A percentile compares a stretch with the other conserved stretches of the same genome.
Evolutionary conservation across 768 basidiomycete species (phyloP).

Genomic region (Tricholoma saponaceum): DNA sequence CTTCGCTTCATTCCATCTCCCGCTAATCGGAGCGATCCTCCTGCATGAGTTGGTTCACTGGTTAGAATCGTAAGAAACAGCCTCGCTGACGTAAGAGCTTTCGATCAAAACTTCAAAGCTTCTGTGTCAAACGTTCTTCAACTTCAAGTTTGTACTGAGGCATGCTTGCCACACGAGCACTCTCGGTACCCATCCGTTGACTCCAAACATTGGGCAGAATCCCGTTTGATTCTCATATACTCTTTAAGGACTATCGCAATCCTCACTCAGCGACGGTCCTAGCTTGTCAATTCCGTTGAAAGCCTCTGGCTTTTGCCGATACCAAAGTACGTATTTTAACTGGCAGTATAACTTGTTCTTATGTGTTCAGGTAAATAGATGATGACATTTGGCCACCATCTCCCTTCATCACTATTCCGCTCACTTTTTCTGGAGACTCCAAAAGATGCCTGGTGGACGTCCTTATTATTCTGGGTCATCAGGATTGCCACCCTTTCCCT

Average conservation of each 20-base stretch:
- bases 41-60: too few species aligned
- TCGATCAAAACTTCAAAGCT: too few species aligned
- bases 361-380: not conserved
- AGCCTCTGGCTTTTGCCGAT: not conserved
- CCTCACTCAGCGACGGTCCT: not conserved
- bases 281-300: not conserved
- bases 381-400: not conserved
- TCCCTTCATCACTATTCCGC: conserved; percentile 12
- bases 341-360: not conserved
- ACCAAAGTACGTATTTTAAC: not conserved
- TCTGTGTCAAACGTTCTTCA: too few species aligned
- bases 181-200: not conserved
- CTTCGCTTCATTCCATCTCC: too few species aligned
- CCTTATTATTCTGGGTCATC: conserved; percentile 44
- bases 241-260: not conserved
- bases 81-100: too few species aligned
- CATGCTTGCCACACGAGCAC: not conserved
- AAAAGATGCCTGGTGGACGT: conserved; percentile 32
- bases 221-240: not conserved
- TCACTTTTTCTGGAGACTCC: conserved; percentile 28
- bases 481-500: conserved; percentile 52
- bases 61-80: too few species aligned
- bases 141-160: not conserved
- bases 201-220: not conserved
- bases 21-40: too few species aligned